These are phyloP conservation scores for Nitzschia sp. DNA, from an alignment of 108 stramenopile genomes.

Conservation along the genomic window DNA sequence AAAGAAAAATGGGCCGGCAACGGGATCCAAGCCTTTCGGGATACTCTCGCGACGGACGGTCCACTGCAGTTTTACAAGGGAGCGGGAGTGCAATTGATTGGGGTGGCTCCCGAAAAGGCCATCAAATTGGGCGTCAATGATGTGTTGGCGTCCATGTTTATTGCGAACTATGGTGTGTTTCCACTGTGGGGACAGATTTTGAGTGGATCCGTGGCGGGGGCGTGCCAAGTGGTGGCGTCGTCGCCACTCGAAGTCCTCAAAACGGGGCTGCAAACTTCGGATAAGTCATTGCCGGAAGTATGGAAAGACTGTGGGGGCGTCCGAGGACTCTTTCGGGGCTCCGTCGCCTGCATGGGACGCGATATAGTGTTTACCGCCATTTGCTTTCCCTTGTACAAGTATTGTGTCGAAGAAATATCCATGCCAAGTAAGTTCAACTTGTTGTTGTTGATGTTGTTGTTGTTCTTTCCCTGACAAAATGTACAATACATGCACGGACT, in stretches of 20 bases:
- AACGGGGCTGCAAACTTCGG: slow-evolving; percentile 51
- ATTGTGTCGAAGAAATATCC: not conserved
- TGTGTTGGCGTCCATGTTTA: slow-evolving; percentile 29
- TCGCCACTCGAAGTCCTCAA: slow-evolving; percentile 75
- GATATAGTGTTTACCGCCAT: slow-evolving; percentile 29
- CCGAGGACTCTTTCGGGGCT: slow-evolving; percentile 20
- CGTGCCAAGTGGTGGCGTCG: slow-evolving; percentile 55
- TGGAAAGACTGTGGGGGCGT: not conserved
- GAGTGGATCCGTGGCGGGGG: slow-evolving; percentile 52
- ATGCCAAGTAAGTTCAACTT: not conserved
- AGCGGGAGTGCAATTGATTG: slow-evolving; percentile 32
- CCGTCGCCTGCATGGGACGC: slow-evolving; percentile 19
- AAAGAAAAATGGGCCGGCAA: not conserved
- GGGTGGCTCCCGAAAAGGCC: slow-evolving; percentile 74
- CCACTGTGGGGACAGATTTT: slow-evolving; percentile 17
- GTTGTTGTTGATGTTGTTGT: too few relatives aligned
- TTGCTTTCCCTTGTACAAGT: slow-evolving; percentile 20
- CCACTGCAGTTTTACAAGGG: slow-evolving; percentile 12
- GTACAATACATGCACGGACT: too few relatives aligned
- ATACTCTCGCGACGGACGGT: not conserved
- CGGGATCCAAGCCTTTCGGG: not conserved
- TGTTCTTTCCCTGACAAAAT: too few relatives aligned
- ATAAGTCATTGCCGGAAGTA: slow-evolving; percentile 6
- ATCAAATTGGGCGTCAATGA: slow-evolving; percentile 66
- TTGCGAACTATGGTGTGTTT: not conserved